Percentiles rank a stretch among this genome's conserved stretches.
Evolutionary conservation across 2,329 filamentous ascomycete species (phyloP).

Genomic region (Thielaviopsis populi): DNA sequence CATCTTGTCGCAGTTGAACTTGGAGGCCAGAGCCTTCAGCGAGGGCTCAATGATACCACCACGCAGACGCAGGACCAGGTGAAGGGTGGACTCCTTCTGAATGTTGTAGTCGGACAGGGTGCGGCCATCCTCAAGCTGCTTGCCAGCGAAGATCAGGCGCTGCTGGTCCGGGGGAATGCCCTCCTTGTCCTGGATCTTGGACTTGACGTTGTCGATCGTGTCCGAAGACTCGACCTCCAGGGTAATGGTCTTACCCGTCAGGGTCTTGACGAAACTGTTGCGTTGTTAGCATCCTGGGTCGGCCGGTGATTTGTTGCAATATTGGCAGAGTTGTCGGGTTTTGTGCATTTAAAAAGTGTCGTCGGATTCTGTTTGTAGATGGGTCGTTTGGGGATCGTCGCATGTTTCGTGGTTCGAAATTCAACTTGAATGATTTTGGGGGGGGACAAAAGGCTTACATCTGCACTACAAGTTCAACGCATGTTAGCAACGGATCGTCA

Average conservation of each 20-base stretch:
- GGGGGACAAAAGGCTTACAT: conserved; percentile 48
- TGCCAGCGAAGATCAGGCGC: conserved; percentile 96
- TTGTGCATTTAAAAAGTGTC: not conserved
- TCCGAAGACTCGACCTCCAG: conserved; percentile 98
- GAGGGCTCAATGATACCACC: conserved; percentile 99
- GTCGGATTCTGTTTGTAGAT: conserved; percentile 16
- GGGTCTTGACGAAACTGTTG: conserved; percentile 96
- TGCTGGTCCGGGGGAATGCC: conserved; percentile 96
- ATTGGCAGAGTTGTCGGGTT: conserved; percentile 8
- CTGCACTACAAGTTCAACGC: conserved; percentile 50
- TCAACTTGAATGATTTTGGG: not conserved
- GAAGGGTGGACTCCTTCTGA: conserved; percentile 98
- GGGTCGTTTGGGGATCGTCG: not conserved
- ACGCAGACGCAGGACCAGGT: conserved; percentile 96
- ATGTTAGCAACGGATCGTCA: conserved; percentile 31
- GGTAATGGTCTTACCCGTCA: conserved; percentile 99
- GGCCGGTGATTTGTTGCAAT: conserved; percentile 6
- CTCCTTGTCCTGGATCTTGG: conserved; percentile 99
- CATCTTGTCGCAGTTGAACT: conserved; percentile 99
- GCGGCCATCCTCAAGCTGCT: conserved; percentile 97
- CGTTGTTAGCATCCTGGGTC: conserved; percentile 20
- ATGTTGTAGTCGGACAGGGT: conserved; percentile 98
- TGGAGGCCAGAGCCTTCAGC: conserved; percentile 93
- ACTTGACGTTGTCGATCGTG: conserved; percentile 99
- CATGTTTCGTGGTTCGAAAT: not conserved